Base-by-base conservation (phyloP, 495 filamentous ascomycete species). In the Podospora conica region DNA sequence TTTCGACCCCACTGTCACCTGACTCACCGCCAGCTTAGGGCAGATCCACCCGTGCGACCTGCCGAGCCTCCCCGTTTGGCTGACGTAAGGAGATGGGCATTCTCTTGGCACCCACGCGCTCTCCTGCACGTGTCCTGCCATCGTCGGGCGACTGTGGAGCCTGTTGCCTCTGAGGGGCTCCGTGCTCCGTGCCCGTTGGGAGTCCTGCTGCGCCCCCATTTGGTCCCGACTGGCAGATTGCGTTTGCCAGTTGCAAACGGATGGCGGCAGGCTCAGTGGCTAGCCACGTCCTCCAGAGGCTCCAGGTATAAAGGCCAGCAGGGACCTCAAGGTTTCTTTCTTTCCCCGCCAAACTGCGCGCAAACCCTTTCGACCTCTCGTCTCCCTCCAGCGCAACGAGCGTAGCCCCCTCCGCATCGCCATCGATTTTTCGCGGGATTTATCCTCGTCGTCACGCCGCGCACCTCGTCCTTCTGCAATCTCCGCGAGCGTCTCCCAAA, bases 1-100 rank as follows among this genome's bases (percentile, higher is more conserved):
- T 65, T 66, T 65, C 53, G 3, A 60, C 64, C 73, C 75, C 75
- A 68, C 73, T 25, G 21, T 70, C 74, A 76, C 66, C 23, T 74
- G 74, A 76, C 69, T 53, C 48, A 22, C 20, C 40, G 54, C 59
- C 29, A 27, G 53, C 57, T 73, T 75, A 76, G 73, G 73, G 73
- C 75, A 73, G 65, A 60, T 63, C 40, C 40, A 48, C 40, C 40
- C 29, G 59, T 18, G 29, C 7, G 3, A 2, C 56, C 24, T 20
- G 9, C 59, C 1, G 12, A 18, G n/a, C 57, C 15, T n/a, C 12
- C 20, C n/a, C 53, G 24, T 62, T 25, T 29, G 63, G 66, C 60
- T 72, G 63, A 72, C 58, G 27, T 70, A 68, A 72, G 57, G 11
- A 40, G 15, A 3, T 29, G 31, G 22, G 22, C 31, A 21, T 40